Evolutionary conservation across 768 basidiomycete species (phyloP), one percentile per base, ranked within the genome.

Genomic region (Fomitopsis serialis): DNA sequence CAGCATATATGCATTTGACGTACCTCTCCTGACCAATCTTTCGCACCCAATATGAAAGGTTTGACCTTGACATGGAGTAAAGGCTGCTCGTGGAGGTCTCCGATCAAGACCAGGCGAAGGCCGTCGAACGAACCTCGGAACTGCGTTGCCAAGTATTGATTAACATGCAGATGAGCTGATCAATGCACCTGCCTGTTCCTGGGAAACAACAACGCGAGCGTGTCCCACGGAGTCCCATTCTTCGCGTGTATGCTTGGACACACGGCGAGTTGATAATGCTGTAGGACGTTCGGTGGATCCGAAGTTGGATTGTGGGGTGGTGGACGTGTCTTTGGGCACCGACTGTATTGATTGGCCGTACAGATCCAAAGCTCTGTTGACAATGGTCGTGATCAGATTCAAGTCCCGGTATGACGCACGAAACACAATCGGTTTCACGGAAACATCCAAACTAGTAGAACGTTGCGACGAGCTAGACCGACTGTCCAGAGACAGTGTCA

Each of bases 341-440:
- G 29, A 32, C 23, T 49, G 48, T 47, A 52, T 29, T 72, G 78
- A 46, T 71, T 78, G 57, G 49, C 71, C 69, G 58, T 90, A 93
- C n/a, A 93, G 74, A 53, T 87, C 85, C 34, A 91, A 70, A 0
- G 93, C 97, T 56, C 87, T 92, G 66, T 92, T 92, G 60, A 90
- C 78, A 56, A 96, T 95, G 3, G 83, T 73, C 44, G 79, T 84
- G 58, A 98, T 98, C 58, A 98, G 79, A 58, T 81, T 82, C 66
- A 98, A 91, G 65, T 99, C 97, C 19, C 92, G 82, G 63, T 94
- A 93, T 0, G 96, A 98, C n/a, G 92, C 92, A 23, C 97, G 81
- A 67, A 99, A 87, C 50, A 98, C 80, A 59, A 99, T 79, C 1
- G 94, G 88, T 55, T 90, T 87, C 23, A 83, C 72, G 17, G 78